Evolutionary conservation across 2,329 filamentous ascomycete genomes (phyloP), one percentile per base, ranked within the genome.

Genomic region (Elsinoe arachidis): DNA sequence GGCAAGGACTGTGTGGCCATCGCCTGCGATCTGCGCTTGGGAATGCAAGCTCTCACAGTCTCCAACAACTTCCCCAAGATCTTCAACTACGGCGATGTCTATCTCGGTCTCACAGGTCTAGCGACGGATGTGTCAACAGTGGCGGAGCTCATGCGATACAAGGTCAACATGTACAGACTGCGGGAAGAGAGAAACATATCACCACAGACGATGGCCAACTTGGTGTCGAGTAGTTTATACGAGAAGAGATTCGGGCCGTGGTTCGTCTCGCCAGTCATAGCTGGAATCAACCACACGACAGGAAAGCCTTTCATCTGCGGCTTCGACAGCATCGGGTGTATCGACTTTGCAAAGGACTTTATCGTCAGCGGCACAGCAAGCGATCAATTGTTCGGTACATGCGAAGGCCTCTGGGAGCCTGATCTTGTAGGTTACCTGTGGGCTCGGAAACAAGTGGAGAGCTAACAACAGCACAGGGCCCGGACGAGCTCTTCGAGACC

Each of bases 31-130:
- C 89, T 99, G 64, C 92, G 93, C 63, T 89, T 99, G 65, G 93
- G 93, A 68, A 86, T 97, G 71, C 93, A 99, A 78, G 83, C 93
- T 70, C 82, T 99, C 70, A 99, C 93, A 62, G 88, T 99, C 60
- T 96, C 90, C 73, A 99, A 99, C 85, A 93, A 97, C 86, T 97
- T 97, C 81, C 93, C 93, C 78, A 99, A 99, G 81, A 89, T 99
- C 80, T 97, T 97, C 84, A 85, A 87, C 74, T 97, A 95, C 81
- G 90, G 90, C 64, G 89, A 92, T 70, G 89, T 93, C 67, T 96
- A 95, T 76, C 87, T 99, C 35, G 93, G 93, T 58, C 85, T 99
- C 61, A 97, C 93, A 3, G 93, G 93, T 57, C 88, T 99, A 54
- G 93, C 93, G 61, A 99, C 93, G 66, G 93, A 99, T 73, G 90